Evolutionary conservation across 139 green algal genomes (phyloP), one percentile per base, ranked within the genome.

Genomic region (Yamagishiella unicocca): DNA sequence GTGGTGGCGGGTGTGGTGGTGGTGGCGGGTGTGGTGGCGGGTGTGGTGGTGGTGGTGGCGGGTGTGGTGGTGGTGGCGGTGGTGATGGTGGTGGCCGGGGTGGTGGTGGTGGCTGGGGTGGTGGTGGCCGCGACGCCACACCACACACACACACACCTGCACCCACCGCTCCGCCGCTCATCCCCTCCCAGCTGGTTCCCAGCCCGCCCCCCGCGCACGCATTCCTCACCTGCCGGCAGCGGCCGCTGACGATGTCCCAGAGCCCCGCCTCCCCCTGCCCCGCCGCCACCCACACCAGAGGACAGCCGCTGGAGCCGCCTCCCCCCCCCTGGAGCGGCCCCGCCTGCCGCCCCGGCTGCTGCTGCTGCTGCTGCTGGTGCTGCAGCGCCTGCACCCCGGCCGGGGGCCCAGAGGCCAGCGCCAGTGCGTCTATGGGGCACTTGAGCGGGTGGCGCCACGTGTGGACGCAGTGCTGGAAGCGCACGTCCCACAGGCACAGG

Each of bases 401-500:
- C 2, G 84, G 85, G 24, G 94, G 83, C 7, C 91, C 92, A 25
- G 82, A 40, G 38, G 94, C 94, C 2, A 89, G 79, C 9, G 93
- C 90, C 88, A 97, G 82, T 22, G 92, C 91, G 33, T 95, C 82
- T 10, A 96, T 82, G 81, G 78, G 54, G 75, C 73, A 80, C 71
- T 88, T 37, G 43, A 87, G 79, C 10, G 91, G 90, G 55, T 94
- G 91, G 81, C 93, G 90, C 90, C 89, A 94, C 50, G 81, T 90
- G 89, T 82, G 76, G 33, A 86, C 79, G 74, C 86, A 72, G 64
- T 97, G 77, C 77, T 83, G 85, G 90, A 98, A 98, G 75, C 96
- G 90, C 54, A 96, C 88, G 83, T 98, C 96, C 96, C 96, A 98
- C 67, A 97, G 71, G 7, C 85, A 77, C 64, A 97, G 70, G 40